Percentiles rank a stretch among this genome's conserved stretches.
These are phyloP conservation scores for Chrysosporium queenslandicum DNA, from an alignment of 2,329 filamentous ascomycete species.

Conservation along the genomic window DNA sequence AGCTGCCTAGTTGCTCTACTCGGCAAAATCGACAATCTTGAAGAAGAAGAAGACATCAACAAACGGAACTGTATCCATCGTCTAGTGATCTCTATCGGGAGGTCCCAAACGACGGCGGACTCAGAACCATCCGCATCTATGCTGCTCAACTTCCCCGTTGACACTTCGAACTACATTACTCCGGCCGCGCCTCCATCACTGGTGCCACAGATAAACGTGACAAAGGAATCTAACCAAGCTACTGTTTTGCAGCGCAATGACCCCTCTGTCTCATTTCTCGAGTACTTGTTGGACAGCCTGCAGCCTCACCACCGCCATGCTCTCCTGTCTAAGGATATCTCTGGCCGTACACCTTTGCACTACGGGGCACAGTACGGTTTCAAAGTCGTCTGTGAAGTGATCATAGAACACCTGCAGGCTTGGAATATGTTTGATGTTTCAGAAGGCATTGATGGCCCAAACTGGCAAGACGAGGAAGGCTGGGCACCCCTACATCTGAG, in stretches of 20 bases:
- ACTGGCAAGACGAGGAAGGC: conserved; percentile 89
- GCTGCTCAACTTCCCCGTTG: conserved; percentile 40
- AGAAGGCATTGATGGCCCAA: conserved; percentile 72
- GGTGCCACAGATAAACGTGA: conserved; percentile 51
- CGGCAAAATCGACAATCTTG: conserved; percentile 56
- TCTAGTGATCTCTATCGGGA: conserved; percentile 81
- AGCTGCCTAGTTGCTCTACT: conserved; percentile 63
- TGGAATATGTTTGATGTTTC: conserved; percentile 81
- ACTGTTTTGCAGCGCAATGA: conserved; percentile 59
- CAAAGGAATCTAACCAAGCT: conserved; percentile 53
- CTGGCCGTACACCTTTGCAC: conserved; percentile 19
- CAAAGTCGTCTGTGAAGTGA: conserved; percentile 74
- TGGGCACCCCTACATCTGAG: conserved; percentile 84
- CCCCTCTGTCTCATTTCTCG: conserved; percentile 60
- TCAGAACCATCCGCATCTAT: conserved; percentile 46
- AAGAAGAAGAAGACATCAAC: conserved; percentile 88
- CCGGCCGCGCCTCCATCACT: conserved; percentile 61
- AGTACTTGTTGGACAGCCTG: conserved; percentile 57
- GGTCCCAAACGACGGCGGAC: conserved; percentile 51
- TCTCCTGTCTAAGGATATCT: conserved; percentile 37
- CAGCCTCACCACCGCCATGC: conserved; percentile 56
- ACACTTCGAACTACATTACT: conserved; percentile 64
- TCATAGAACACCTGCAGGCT: conserved; percentile 78
- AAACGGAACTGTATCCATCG: conserved; percentile 88
- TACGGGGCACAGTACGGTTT: conserved; percentile 78